These are phyloP conservation scores for Thalassiosira mediterranea DNA, from an alignment of 352 stramenopile genomes.

Conservation along the genomic window DNA sequence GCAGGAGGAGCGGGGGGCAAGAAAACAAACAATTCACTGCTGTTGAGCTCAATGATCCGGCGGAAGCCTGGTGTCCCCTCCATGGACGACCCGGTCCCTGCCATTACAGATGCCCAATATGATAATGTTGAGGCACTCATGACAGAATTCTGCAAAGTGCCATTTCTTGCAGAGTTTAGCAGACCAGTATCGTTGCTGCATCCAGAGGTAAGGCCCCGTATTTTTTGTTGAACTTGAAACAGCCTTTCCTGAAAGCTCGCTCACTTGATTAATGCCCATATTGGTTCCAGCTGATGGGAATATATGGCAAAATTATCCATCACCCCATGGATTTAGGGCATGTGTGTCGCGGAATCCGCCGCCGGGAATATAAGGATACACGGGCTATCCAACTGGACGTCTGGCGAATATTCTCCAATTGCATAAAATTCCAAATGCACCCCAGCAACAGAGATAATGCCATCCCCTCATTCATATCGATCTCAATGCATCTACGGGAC, in stretches of 20 bases:
- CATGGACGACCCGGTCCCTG: slow-evolving; percentile 54
- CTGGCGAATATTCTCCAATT: slow-evolving; percentile 82
- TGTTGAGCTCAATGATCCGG: slow-evolving; percentile 17
- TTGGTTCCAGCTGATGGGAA: no score
- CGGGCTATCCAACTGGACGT: slow-evolving; percentile 76
- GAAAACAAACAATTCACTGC: slow-evolving; percentile 2
- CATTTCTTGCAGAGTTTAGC: slow-evolving; percentile 82
- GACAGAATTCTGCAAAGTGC: slow-evolving; percentile 79
- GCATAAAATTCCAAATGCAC: slow-evolving; percentile 79
- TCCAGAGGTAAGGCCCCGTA: slow-evolving; percentile 73
- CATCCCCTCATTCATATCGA: slow-evolving; percentile 78
- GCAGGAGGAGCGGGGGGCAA: slow-evolving; percentile 26
- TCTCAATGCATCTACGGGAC: slow-evolving; percentile 74
- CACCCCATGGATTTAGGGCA: slow-evolving; percentile 76
- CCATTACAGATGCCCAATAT: slow-evolving; percentile 73
- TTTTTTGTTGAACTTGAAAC: no score
- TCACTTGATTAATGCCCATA: no score
- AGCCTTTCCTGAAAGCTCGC: no score
- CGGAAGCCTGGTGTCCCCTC: slow-evolving; percentile 42
- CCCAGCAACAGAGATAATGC: slow-evolving; percentile 70
- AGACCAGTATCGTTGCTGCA: slow-evolving; percentile 77
- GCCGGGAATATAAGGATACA: slow-evolving; percentile 65
- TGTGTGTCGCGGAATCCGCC: slow-evolving; percentile 73
- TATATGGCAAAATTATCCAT: slow-evolving; percentile 79
- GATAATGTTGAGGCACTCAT: slow-evolving; percentile 73